Evolutionary conservation across 2,329 filamentous ascomycete species (phyloP), one percentile per base, ranked within the genome.

Genomic region (Alternaria atra): DNA sequence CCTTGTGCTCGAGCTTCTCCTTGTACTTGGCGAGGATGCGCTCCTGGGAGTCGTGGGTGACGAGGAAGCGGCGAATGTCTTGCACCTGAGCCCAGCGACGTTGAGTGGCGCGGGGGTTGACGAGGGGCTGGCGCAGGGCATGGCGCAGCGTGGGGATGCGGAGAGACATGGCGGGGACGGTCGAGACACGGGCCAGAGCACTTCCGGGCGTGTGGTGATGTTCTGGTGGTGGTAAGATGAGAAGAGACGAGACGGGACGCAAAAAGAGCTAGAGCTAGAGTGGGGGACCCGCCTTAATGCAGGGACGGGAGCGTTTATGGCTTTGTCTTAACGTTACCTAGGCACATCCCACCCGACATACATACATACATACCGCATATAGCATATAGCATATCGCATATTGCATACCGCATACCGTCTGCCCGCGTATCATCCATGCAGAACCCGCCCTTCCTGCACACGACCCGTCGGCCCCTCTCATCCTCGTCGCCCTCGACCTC

Each of bases 31-130:
- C 93, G 66, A 92, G 77, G 39, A 97, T 83, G 70, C 86, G 85
- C 59, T 87, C 85, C 47, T 89, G 85, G 58, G 87, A 83, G 59
- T 87, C 87, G 63, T 93, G 91, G 15, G 93, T 95, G 63, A 91
- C 91, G 46, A 97, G 86, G 84, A 94, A 97, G 66, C 94, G 92
- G 66, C 94, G 92, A 48, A 97, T 89, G 79, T 97, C 92, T 79
- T 96, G 92, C 30, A 97, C 93, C 73, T 92, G 92, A 2, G 94
- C 94, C 91, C 92, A 96, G 77, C 94, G 89, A 57, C 90, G 88
- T 79, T 97, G 94, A 55, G 60, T 66, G 34, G 68, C 50, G 17
- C 74, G 73, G 2, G 73, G 73, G 52, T 68, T 73, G 10, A 61
- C 46, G 39, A 73, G 67, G 15, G 75, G 71, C 43, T 76, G 75